phyloP scores from a whole-genome alignment of 345 rosid genomes.

The Gossypium herbaceum region DNA sequence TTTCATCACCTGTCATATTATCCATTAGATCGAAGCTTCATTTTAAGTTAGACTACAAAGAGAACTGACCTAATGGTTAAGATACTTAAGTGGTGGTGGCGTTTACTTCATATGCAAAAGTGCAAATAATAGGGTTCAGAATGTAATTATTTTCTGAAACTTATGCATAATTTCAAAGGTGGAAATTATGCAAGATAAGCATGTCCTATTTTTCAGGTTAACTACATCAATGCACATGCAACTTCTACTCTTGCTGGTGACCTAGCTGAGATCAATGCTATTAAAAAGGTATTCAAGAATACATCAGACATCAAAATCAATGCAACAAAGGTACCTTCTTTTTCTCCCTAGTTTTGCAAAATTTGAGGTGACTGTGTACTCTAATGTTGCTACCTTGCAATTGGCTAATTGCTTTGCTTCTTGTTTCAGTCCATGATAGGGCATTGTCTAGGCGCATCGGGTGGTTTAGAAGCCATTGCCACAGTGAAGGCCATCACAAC shows the following conservation, averaged over 20 bases:
- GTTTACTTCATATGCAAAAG: not conserved
- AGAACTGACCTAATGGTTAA: not conserved
- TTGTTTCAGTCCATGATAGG: constrained; percentile 91
- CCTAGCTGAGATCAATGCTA: constrained; percentile 95
- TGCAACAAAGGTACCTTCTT: constrained; percentile 76
- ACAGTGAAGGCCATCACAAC: constrained; percentile 80
- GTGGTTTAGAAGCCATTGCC: constrained; percentile 97
- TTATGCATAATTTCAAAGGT: not conserved
- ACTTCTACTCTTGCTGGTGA: constrained; percentile 98
- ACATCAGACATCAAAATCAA: constrained; percentile 87
- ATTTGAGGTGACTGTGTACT: not conserved
- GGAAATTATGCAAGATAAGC: constrained; percentile 6
- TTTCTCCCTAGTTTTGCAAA: constrained; percentile 3
- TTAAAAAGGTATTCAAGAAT: constrained; percentile 86
- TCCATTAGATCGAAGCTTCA: not conserved
- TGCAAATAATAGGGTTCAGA: not conserved
- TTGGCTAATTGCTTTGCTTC: constrained; percentile 1
- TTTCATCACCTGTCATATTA: not conserved
- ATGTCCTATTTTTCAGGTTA: constrained; percentile 51
- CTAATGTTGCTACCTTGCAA: not conserved
- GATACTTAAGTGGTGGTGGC: not conserved
- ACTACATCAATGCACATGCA: constrained; percentile 96
- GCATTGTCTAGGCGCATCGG: constrained; percentile 98
- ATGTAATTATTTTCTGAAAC: not conserved
- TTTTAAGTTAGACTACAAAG: not conserved